Base-by-base conservation (phyloP, 768 basidiomycete genomes). In the Chlorophyllum brunneum region DNA sequence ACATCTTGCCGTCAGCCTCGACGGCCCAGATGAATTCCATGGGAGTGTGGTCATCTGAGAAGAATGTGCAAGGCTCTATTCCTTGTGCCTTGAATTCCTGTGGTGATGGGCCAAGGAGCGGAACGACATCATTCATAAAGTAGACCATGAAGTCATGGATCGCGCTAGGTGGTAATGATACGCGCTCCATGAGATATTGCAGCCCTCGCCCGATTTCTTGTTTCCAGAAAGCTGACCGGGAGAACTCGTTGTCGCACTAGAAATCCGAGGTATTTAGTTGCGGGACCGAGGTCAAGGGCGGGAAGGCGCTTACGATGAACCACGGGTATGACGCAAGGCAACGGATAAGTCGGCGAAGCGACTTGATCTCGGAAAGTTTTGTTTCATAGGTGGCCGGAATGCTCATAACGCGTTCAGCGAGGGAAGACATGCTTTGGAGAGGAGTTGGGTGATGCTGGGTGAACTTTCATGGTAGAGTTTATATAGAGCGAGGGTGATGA, bases 1-100 rank as follows among this genome's bases (percentile, higher is more conserved):
- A 59, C 24, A 56, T 54, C 44, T 47, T 51, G 9, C 49, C 56
- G 33, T 59, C 54, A 11, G 49, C 56, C 3, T 56, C 55, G 20
- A 59, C 47, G 11, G 56, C 55, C 52, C 55, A 59, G 40, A 56
- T 56, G 27, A 56, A 54, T 26, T 59, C 58, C 36, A 59, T 46
- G 1, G 58, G 55, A 1, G 58, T 56, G 41, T 59, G 58, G 44
- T 59, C 58, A 36, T 59, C 58, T 2, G 55, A 54, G 30, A 59
- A 46, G 44, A 50, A 59, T 16, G 58, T 56, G 16, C 42, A 51
- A 2, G 58, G 58, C 18, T 38, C 40, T 27, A 48, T 5, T 15
- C 48, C 52, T 22, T 24, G 36, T 9, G n/a, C 36, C 8, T 13
- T 24, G 38, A 56, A 54, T 20, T 54, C 52, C 11, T 48, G 23